Evolutionary conservation across 108 stramenopile genomes (phyloP).

Genomic region (Nannochloropsis salina): DNA sequence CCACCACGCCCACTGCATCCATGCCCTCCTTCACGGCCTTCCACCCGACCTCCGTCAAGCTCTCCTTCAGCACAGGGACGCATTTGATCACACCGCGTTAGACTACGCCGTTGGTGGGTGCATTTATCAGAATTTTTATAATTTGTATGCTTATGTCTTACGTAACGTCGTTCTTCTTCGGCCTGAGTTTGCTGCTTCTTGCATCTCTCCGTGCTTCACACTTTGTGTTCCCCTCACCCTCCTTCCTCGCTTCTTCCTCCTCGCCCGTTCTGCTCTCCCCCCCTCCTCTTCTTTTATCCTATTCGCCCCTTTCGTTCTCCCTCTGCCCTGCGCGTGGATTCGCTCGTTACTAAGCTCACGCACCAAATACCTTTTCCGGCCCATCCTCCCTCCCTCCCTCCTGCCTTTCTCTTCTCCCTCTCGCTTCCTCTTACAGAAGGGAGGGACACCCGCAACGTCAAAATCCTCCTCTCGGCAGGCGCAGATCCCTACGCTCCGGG

Average conservation of each 20-base stretch:
- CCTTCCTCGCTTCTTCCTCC: neutral
- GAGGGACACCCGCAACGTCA: neutral
- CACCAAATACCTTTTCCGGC: neutral
- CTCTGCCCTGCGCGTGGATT: no score
- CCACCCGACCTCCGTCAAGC: neutral
- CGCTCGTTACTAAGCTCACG: no score
- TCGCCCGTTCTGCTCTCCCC: neutral
- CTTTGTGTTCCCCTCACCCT: neutral
- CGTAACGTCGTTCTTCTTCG: neutral
- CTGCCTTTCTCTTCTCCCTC: neutral
- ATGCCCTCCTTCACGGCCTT: neutral
- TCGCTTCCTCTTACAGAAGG: neutral
- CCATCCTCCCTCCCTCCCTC: neutral
- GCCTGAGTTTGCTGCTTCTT: neutral
- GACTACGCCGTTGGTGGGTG: neutral
- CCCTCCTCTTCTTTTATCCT: neutral
- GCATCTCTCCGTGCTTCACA: neutral
- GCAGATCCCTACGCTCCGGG: neutral
- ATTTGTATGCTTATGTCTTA: no score
- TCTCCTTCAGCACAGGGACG: neutral
- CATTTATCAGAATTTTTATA: no score
- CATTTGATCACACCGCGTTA: neutral
- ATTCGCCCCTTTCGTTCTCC: no score
- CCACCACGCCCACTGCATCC: neutral
- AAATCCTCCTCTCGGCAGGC: neutral